Base-by-base conservation (phyloP, 225 moss, liverwort and hornwort genomes). In the Rhytidiadelphus loreus region DNA sequence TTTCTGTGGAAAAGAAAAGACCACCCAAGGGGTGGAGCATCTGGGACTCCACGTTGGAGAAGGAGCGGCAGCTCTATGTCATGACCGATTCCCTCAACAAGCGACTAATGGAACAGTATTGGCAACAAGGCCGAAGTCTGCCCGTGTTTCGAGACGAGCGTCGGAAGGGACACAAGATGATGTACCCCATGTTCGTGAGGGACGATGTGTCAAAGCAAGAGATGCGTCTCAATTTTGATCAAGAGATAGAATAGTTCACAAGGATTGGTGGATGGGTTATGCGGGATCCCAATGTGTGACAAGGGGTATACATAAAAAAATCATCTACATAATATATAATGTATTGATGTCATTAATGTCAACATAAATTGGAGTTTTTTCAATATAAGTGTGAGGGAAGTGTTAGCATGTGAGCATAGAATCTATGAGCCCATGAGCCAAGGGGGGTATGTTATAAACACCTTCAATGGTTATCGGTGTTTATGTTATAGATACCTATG, bases 11-110 rank as follows among this genome's bases (percentile, higher is more conserved):
- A 12, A 90, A 88, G 77, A 77, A 81, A 77, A 46, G 61, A 71
- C 83, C 69, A 16, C 37, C 77, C 8, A 69, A 82, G 63, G 84
- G 86, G 20, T 91, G 88, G 89, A 91, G 93, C 58, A 61, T 43
- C 13, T 90, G 90, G 88, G 90, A 93, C 44, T 90, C 91, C 5
- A 81, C 58, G 0, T 71, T 90, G 91, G 80, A 55, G 52, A 91
- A 88, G 80, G 89, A 87, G 60, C 32, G 21, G 2, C 81, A 88
- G 2, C 88, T 91, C 32, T 86, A 83, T 50, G 8, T 64, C 41
- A 26, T 3, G 17, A 84, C 90, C 1, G 71, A 93, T 30, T 86
- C 70, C 12, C 37, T 90, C 44, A 81, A 48, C 68, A 86, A 78
- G 60, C 44, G 64, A 11, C 69, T 93, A 0, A 62, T 30, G 16